Evolutionary conservation across 345 rosid species (phyloP).

Genomic region (Linum lewisii): DNA sequence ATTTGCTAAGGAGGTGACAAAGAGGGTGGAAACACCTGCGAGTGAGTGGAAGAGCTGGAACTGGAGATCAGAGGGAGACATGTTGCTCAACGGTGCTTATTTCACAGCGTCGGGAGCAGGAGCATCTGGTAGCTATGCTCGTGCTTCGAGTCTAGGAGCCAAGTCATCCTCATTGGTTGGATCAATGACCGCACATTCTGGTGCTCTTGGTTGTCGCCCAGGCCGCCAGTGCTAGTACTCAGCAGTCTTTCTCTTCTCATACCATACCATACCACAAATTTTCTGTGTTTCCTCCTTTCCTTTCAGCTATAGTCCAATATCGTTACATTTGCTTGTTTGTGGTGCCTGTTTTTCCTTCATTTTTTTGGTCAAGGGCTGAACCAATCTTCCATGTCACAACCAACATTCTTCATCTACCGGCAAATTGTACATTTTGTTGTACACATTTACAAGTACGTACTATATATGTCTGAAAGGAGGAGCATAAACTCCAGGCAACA

Average conservation of each 20-base stretch:
- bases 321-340: no score
- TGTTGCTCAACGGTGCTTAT: not conserved
- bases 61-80: no score
- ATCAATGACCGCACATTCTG: not conserved
- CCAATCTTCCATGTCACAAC: no score
- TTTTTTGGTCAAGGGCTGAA: no score
- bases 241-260: no score
- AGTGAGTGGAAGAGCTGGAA: not conserved
- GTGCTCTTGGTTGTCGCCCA: not conserved
- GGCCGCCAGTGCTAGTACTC: not conserved
- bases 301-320: constrained; percentile 22
- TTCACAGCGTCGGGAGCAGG: constrained; percentile 2
- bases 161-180: not conserved
- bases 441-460: no score
- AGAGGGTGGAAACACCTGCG: not conserved
- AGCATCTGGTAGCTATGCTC: constrained; percentile 1
- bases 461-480: no score
- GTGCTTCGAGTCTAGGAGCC: constrained; percentile 1
- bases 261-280: no score
- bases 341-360: no score
- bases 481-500: no score
- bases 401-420: no score
- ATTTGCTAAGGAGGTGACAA: constrained; percentile 3
- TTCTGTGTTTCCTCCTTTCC: not conserved
- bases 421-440: no score